Evolutionary conservation across 768 basidiomycete genomes (phyloP), one percentile per base, ranked within the genome.

Genomic region (Lentinula aciculospora): DNA sequence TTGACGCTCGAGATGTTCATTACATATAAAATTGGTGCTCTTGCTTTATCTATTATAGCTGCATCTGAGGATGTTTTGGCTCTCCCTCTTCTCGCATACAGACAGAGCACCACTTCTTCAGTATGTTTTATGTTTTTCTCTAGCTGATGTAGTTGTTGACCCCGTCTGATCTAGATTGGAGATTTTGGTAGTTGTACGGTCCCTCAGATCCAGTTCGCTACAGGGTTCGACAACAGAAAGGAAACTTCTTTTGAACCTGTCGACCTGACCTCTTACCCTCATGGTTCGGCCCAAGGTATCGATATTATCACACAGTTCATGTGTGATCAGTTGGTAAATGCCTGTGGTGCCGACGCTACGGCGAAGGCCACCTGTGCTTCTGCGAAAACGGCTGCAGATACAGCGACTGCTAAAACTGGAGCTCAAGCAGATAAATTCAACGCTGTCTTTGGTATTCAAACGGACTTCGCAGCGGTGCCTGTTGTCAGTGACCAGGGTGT

Each of bases 131-230:
- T 3, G 13, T 39, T 4, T 39, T 10, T 17, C 37, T n/a, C 0
- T 17, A 15, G 1, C 15, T 39, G n/a, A n/a, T n/a, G n/a, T 39
- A 4, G 15, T 39, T 13, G 12, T 17, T 39, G 8, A 42, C 19
- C 5, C 0, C 4, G 17, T 6, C 6, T 21, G 40, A n/a, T 42
- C 7, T 42, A 42, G 40, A 42, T 42, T 42, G 40, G 40, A 42
- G 40, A 82, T 70, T 85, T 86, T 59, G 83, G 83, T 34, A 72
- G 66, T 23, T 85, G 83, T 71, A 71, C 79, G 3, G 71, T 80
- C 12, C 83, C 84, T 13, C 69, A 83, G 68, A 82, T 86, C 58
- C 74, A 78, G 63, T 86, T 86, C 62, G 83, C 72, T 46, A 70
- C 63, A 29, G 82, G 81, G 36, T 83, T 86, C 63, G 83, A 85